Evolutionary conservation across 495 filamentous ascomycete species (phyloP).

Genomic region (Penicillium canariense): DNA sequence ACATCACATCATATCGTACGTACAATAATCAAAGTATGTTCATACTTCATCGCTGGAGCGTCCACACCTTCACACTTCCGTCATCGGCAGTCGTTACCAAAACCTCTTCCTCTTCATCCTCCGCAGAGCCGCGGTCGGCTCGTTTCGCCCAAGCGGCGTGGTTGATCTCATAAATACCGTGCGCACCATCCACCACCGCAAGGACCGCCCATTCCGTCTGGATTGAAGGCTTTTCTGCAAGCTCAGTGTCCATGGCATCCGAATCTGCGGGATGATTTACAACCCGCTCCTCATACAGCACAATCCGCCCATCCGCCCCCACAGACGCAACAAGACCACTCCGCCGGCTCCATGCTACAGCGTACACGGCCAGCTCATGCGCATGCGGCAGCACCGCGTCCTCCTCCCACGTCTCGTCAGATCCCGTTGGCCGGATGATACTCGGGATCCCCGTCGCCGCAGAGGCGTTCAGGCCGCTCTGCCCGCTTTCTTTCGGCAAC

Average conservation of each 20-base stretch:
- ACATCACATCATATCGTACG: background rate
- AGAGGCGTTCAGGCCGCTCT: constrained; percentile 26
- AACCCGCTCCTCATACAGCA: constrained; percentile 70
- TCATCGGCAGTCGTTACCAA: constrained; percentile 80
- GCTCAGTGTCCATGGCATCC: constrained; percentile 40
- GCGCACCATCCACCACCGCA: constrained; percentile 63
- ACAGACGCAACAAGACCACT: constrained; percentile 76
- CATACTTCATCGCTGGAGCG: constrained; percentile 33
- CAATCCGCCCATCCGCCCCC: constrained; percentile 81
- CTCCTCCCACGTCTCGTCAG: constrained; percentile 78
- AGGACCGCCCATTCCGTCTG: constrained; percentile 65
- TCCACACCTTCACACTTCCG: constrained; percentile 73
- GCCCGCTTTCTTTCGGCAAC: constrained; percentile 48
- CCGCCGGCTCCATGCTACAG: constrained; percentile 71
- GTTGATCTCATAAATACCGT: constrained; percentile 92
- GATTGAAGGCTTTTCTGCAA: constrained; percentile 12
- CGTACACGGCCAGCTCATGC: constrained; percentile 80
- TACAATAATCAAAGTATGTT: background rate
- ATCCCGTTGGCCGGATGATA: constrained; percentile 68
- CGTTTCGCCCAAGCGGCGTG: constrained; percentile 72
- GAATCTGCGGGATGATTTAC: constrained; percentile 23
- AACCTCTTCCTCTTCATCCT: constrained; percentile 61
- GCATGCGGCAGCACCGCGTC: constrained; percentile 66
- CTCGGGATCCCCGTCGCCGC: constrained; percentile 59
- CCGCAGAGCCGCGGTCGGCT: constrained; percentile 35